Evolutionary conservation across 208 protist species (phyloP).

Genomic region (Angomonas desouzai): DNA sequence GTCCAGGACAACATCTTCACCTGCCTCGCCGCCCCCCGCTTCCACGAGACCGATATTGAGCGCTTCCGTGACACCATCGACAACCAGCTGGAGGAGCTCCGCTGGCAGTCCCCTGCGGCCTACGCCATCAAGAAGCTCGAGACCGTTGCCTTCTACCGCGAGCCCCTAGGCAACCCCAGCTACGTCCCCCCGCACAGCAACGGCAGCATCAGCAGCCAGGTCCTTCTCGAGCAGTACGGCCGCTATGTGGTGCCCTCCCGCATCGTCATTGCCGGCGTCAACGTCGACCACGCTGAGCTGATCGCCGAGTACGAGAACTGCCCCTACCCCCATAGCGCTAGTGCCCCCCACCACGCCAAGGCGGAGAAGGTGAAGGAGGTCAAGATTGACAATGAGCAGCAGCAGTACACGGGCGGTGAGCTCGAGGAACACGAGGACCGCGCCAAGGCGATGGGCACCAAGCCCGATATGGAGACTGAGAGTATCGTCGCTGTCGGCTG

Average conservation of each 20-base stretch:
- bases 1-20: conserved; percentile 83
- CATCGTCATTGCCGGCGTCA: conserved; percentile 84
- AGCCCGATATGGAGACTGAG: conserved; percentile 82
- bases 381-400: conserved; percentile 40
- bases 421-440: conserved; percentile 82
- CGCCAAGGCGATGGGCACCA: conserved; percentile 79
- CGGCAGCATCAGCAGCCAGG: conserved; percentile 48
- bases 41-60: conserved; percentile 79
- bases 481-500: conserved; percentile 83
- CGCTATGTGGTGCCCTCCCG: conserved; percentile 65
- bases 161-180: conserved; percentile 84
- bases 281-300: conserved; percentile 81
- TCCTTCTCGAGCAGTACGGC: conserved; percentile 78
- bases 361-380: conserved; percentile 19
- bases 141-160: conserved; percentile 83
- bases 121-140: conserved; percentile 80
- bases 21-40: conserved; percentile 67
- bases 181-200: conserved; percentile 76
- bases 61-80: conserved; percentile 83
- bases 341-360: conserved; percentile 60
- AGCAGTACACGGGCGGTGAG: conserved; percentile 79
- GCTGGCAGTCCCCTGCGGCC: conserved; percentile 71
- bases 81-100: conserved; percentile 78
- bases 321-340: conserved; percentile 60
- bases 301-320: conserved; percentile 87